Evolutionary conservation across 2,329 filamentous ascomycete genomes (phyloP), one percentile per base, ranked within the genome.

Genomic region (Ceratocystis alfenasii): DNA sequence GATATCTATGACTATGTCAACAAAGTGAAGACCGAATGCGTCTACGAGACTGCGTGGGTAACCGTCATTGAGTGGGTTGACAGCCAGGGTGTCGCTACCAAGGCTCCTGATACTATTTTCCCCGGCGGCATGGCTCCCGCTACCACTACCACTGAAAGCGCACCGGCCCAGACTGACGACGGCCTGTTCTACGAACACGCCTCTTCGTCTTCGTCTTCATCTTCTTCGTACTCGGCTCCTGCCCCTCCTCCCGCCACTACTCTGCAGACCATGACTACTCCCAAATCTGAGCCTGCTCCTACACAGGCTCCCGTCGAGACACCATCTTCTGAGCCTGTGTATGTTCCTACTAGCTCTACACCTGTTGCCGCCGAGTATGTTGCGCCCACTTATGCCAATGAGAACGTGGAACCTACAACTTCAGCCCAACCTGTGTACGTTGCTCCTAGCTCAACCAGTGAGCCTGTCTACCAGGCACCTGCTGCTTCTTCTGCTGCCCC

Each of bases 61-160:
- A 81, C 79, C 53, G 76, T 79, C 70, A 77, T 77, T 64, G 78
- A 78, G 70, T 82, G 78, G 76, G 79, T 82, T 33, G 68, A 70
- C 20, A 68, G 70, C 15, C 20, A 65, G 8, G 68, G 62, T 28
- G 62, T 50, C 5, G 62, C 66, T 17, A 65, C 64, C 28, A 25
- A 64, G 44, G 59, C 65, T 50, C 60, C 68, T 41, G 61, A 68
- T 25, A 60, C 68, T 36, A 55, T 69, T 63, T 62, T 69, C 45
- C 69, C 71, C 4, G 69, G 69, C 46, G 60, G 67, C 48, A 72
- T 77, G 71, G 68, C 33, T 10, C 41, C 61, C 20, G 15, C 62
- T 30, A 28, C 28, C 28, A 28, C 28, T 17, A 68, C 68, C 22
- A 67, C 67, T 28, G 53, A 59, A 3, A 59, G 28, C 12, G 15